Evolutionary conservation across 2,329 filamentous ascomycete genomes (phyloP), one percentile per base, ranked within the genome.

Genomic region (Apiospora arundinis): DNA sequence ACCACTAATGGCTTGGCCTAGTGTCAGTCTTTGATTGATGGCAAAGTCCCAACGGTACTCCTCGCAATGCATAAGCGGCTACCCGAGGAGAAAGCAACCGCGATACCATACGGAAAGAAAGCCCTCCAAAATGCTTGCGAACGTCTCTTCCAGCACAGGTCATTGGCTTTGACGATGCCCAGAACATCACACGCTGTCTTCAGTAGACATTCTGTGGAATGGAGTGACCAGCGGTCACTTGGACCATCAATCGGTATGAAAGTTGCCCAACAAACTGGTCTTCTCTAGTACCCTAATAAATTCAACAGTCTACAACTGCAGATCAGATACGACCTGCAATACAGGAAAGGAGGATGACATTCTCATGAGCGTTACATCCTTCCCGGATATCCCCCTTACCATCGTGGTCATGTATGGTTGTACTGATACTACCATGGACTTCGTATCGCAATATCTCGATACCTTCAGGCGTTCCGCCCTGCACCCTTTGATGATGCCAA

Each of bases 81-180:
- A 6, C 52, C 28, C 2, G 2, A 4, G 0, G 0, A 2, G 28
- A 1, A 11, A 7, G 28, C 18, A 2, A n/a, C 8, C 8, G 9
- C 52, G 0, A 0, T 60, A 18, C 28, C 52, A 3, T 60, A 60
- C 6, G 8, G 16, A 4, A 37, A n/a, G n/a, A 28, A 60, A 7
- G 37, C 52, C 11, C 28, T 60, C 28, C 2, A 28, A 3, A 0
- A 60, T 12, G 28, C 52, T 1, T 60, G 52, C 52, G n/a, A 60
- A n/a, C 2, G 16, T 21, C 52, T 60, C 52, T 37, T 60, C 18
- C 52, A 60, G 16, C 52, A 60, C 52, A 60, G 18, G 28, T 60
- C 52, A 16, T 18, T 60, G 1, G 32, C 28, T 21, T 37, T 37
- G 18, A 37, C 16, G 4, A 37, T 60, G 52, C 28, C 28, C 16